Conservation (phyloP, 352 stramenopile genomes). For the Globisporangium uncinulatum region DNA sequence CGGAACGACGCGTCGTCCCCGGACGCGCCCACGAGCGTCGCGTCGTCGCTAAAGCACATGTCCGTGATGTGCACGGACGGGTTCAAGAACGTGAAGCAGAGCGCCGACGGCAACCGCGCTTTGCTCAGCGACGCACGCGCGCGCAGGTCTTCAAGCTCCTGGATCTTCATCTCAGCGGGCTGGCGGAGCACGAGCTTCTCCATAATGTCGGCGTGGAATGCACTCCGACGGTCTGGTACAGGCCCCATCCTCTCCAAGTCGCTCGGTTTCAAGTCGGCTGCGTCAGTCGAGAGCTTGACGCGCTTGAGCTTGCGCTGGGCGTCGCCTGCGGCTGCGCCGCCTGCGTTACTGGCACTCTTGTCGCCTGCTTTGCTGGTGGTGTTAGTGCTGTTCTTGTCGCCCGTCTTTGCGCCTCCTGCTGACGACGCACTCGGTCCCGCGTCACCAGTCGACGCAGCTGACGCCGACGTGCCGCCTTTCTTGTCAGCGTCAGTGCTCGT, state of each 20-base stretch:
- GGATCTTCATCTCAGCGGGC: conserved; percentile 52
- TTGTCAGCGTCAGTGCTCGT: conserved; percentile 33
- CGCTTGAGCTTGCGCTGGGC: conserved; percentile 60
- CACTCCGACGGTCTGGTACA: conserved; percentile 57
- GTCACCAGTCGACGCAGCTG: conserved; percentile 13
- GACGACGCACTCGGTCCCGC: conserved; percentile 11
- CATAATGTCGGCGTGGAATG: conserved; percentile 67
- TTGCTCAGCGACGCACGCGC: conserved; percentile 49
- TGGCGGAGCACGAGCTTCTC: conserved; percentile 79
- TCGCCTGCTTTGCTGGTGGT: conserved; percentile 15
- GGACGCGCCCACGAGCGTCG: conserved; percentile 66
- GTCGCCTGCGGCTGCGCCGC: conserved; percentile 14
- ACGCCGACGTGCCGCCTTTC: conserved; percentile 17
- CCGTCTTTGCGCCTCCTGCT: conserved; percentile 16
- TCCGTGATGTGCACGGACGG: conserved; percentile 76
- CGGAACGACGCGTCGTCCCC: conserved; percentile 73
- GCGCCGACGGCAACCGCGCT: conserved; percentile 44
- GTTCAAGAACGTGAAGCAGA: conserved; percentile 81
- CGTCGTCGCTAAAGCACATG: conserved; percentile 76
- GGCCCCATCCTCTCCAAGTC: conserved; percentile 53
- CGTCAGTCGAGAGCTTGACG: conserved; percentile 32
- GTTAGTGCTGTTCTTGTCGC: conserved; percentile 26
- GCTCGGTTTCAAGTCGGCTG: conserved; percentile 37
- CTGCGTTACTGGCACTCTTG: conserved; percentile 1
- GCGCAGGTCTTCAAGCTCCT: conserved; percentile 59